Percentiles rank a stretch among this genome's conserved stretches.
These are phyloP conservation scores for Ascodesmis nigricans DNA, from an alignment of 495 filamentous ascomycete species.

Conservation along the genomic window DNA sequence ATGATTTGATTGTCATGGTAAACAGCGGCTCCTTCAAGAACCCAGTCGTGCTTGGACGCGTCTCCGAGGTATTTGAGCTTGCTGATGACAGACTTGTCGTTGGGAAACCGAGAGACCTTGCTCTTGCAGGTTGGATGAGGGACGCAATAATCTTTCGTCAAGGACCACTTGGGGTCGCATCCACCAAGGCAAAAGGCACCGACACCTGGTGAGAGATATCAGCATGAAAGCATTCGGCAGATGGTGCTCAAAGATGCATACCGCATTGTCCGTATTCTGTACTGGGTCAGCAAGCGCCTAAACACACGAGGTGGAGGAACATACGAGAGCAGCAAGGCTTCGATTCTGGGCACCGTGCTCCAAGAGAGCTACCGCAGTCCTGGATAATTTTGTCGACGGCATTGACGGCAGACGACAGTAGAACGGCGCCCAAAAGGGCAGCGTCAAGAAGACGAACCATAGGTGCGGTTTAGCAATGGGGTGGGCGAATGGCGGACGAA, in stretches of 20 bases:
- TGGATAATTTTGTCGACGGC: constrained; percentile 15
- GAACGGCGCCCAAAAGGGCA: constrained; percentile 11
- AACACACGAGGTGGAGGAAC: constrained; percentile 22
- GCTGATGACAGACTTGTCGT: constrained; percentile 40
- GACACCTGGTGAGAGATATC: constrained; percentile 29
- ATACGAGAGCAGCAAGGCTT: constrained; percentile 85
- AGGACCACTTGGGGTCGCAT: constrained; percentile 70
- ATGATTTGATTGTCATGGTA: constrained; percentile 36
- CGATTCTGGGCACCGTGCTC: constrained; percentile 49
- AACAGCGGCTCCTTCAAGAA: constrained; percentile 58
- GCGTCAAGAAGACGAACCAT: constrained; percentile 23
- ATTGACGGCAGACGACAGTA: constrained; percentile 17
- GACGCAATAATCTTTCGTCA: constrained; percentile 63
- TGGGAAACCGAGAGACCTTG: constrained; percentile 47
- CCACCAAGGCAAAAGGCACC: constrained; percentile 92
- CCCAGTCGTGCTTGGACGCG: constrained; percentile 58
- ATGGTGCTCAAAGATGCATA: not conserved
- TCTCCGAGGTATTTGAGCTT: constrained; percentile 76
- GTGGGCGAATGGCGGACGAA: too few relatives aligned
- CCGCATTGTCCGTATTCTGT: constrained; percentile 79
- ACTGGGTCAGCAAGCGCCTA: constrained; percentile 2
- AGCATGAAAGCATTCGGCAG: not conserved
- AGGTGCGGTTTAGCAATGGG: too few relatives aligned
- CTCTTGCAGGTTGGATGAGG: constrained; percentile 61
- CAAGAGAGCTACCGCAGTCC: constrained; percentile 32